A percentile compares a stretch with the other conserved stretches of the same genome.
These are phyloP conservation scores for Balamuthia mandrillaris DNA, from an alignment of 208 protist species.

Conservation along the genomic window DNA sequence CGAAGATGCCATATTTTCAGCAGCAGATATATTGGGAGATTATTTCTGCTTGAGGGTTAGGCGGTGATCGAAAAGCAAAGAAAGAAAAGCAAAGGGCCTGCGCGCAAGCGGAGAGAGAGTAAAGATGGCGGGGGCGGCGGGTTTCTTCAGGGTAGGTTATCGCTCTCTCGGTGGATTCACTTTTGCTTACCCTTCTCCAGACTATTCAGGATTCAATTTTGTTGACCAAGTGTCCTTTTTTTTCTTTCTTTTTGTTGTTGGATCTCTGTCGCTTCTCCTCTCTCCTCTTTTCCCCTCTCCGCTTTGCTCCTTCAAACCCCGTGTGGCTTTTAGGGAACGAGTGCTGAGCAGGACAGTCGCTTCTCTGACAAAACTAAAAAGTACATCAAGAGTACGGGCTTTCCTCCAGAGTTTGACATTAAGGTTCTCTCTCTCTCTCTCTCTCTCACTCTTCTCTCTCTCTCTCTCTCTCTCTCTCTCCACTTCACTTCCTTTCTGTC, in stretches of 20 bases:
- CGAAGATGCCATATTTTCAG: not conserved
- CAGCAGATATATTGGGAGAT: too few species aligned
- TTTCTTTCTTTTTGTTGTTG: too few species aligned
- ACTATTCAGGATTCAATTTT: not conserved
- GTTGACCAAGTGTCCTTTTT: too few species aligned
- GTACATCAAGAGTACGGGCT: conserved; percentile 48
- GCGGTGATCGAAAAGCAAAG: not conserved
- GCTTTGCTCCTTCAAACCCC: too few species aligned
- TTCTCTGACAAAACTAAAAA: conserved; percentile 67
- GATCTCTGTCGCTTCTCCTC: too few species aligned
- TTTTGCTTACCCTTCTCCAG: not conserved
- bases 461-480: too few species aligned
- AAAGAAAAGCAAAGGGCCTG: not conserved
- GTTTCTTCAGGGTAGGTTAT: not conserved
- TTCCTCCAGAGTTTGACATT: conserved; percentile 45
- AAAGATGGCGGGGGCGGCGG: not conserved
- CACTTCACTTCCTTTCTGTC: too few species aligned
- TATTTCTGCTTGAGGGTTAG: not conserved
- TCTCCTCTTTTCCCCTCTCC: too few species aligned
- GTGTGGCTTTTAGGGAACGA: not conserved
- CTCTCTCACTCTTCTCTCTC: too few species aligned
- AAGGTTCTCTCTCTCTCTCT: too few species aligned
- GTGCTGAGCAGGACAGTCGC: conserved; percentile 54
- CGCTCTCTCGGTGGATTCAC: too few species aligned
- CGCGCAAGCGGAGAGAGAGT: not conserved